Conservation (phyloP, 768 basidiomycete genomes). For the Russula emetica region DNA sequence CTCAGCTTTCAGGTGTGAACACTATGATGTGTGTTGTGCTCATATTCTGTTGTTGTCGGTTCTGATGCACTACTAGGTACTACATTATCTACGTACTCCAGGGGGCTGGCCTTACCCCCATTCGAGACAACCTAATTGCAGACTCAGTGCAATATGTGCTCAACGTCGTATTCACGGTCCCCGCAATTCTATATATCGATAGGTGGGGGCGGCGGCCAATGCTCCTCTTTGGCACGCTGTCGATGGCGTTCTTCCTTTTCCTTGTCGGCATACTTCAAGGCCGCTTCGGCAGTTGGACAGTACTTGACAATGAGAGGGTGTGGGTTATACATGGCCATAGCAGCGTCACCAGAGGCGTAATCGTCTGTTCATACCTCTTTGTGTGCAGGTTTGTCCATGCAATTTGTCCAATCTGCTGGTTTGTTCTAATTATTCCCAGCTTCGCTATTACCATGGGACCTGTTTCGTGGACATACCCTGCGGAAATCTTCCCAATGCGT, state of each 20-base stretch:
- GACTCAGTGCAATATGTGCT: constrained; percentile 57
- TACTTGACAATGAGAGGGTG: constrained; percentile 46
- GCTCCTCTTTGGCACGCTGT: constrained; percentile 56
- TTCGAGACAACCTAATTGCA: constrained; percentile 70
- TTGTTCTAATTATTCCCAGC: neutral
- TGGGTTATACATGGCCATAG: constrained; percentile 59
- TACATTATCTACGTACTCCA: constrained; percentile 66
- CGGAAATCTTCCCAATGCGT: constrained; percentile 35
- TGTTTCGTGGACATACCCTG: constrained; percentile 58
- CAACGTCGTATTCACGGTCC: constrained; percentile 42
- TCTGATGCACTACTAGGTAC: constrained; percentile 40
- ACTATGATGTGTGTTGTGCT: constrained; percentile 63
- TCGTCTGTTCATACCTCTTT: constrained; percentile 73
- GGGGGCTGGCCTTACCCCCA: constrained; percentile 71
- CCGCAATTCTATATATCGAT: constrained; percentile 62
- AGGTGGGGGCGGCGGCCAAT: constrained; percentile 77
- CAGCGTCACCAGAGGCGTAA: constrained; percentile 60
- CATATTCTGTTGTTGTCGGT: neutral
- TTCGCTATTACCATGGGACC: constrained; percentile 65
- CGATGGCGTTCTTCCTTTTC: constrained; percentile 75
- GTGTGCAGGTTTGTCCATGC: constrained; percentile 46
- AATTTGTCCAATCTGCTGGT: too few species aligned
- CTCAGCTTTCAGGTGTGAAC: constrained; percentile 72
- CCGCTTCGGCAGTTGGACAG: constrained; percentile 59
- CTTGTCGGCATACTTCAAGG: constrained; percentile 75